Evolutionary conservation across 257 asterid genomes (phyloP), one percentile per base, ranked within the genome.

Genomic region (Leonotis leonurus): DNA sequence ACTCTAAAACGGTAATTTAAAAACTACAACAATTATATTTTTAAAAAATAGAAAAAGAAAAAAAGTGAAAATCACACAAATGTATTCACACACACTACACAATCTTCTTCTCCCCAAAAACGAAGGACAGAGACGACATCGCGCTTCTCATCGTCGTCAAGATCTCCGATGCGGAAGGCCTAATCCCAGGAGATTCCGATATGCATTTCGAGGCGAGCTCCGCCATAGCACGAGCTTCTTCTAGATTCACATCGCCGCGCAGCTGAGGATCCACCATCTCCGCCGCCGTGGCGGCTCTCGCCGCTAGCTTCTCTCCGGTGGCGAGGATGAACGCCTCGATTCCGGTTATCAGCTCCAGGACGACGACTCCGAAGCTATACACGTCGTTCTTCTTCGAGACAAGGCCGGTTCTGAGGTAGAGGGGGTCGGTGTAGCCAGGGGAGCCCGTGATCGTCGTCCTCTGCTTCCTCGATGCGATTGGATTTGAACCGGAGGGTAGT

Each of bases 351-450:
- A 88, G 77, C 52, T 88, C 95, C 75, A 85, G 44, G 6, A 85
- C 17, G 3, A 83, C 44, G 4, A 83, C 82, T 6, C 95, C 96
- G 1, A 76, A 88, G 65, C 93, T 80, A 60, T 81, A 88, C 0
- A 85, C 66, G 5, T 85, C 96, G 6, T 88, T 88, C 75, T 82
- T 78, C 26, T 80, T 80, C 5, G 96, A 83, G 7, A 83, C 81
- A 5, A 85, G 67, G 49, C 95, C 95, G 0, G 90, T 83, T 56
- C 80, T 66, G 18, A 88, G 65, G 24, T 85, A 88, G 45, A 77
- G 82, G 20, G 93, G 96, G 67, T 89, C 95, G 8, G 84, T 71
- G 70, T 89, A 89, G 0, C 96, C 95, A 2, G 90, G 96, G 3
- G 96, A 89, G 1, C 90, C 95, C 26, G 77, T 53, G 58, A 88